These are phyloP conservation scores for Detonula confervacea DNA, from an alignment of 352 stramenopile genomes.

Conservation along the genomic window DNA sequence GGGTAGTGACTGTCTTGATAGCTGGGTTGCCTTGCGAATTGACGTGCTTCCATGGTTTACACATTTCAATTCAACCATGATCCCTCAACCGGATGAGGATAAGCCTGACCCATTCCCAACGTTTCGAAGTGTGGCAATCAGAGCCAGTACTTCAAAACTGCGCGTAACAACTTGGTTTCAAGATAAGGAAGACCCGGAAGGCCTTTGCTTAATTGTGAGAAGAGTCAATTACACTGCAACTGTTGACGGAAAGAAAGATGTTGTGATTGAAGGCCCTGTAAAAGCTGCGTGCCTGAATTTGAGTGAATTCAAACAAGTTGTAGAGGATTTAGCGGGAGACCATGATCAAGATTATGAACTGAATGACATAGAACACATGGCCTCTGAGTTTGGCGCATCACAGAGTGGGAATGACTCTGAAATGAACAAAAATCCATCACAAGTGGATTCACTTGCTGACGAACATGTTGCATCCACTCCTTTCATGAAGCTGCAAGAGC, in stretches of 20 bases:
- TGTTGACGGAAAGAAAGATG: constrained; percentile 40
- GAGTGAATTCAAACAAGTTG: constrained; percentile 41
- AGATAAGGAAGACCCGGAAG: constrained; percentile 21
- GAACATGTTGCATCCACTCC: constrained; percentile 11
- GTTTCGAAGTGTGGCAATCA: constrained; percentile 44
- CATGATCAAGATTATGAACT: constrained; percentile 30
- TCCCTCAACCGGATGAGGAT: constrained; percentile 22
- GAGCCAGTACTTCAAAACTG: constrained; percentile 31
- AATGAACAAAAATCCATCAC: constrained; percentile 8
- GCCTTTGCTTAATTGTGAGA: constrained; percentile 53
- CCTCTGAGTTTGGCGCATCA: constrained; percentile 29
- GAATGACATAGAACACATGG: constrained; percentile 25
- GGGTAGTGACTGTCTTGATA: constrained; percentile 37
- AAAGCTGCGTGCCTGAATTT: constrained; percentile 60
- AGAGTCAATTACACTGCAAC: constrained; percentile 42
- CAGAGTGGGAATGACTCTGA: constrained; percentile 13
- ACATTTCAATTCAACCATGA: constrained; percentile 54
- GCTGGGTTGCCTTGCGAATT: constrained; percentile 63
- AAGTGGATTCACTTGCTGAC: constrained; percentile 5
- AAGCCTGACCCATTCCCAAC: constrained; percentile 41
- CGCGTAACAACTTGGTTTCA: constrained; percentile 58
- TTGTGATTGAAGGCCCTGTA: constrained; percentile 54
- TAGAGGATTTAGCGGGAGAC: constrained; percentile 11
- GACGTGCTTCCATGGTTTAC: constrained; percentile 71
- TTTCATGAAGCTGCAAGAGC: constrained; percentile 28